Base-by-base conservation (phyloP, 2,329 filamentous ascomycete species). In the Phialocephala sp. region DNA sequence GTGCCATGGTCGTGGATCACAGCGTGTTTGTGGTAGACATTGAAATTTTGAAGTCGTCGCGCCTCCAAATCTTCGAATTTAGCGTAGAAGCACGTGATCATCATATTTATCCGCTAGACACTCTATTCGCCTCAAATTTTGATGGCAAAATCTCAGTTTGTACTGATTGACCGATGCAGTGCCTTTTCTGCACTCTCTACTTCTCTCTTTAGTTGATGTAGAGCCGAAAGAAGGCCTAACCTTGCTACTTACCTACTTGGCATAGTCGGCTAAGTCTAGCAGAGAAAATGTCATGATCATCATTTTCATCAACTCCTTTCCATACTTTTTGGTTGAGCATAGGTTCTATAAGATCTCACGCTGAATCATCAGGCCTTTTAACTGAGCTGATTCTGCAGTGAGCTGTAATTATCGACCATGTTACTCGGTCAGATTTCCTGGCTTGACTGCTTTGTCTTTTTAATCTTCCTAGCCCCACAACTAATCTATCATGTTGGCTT, bases 361-460 rank as follows among this genome's bases (percentile, higher is more conserved):
- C 6, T 2, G 15, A 43, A 43, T 18, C 15, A 2, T 18, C 11
- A 43, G 41, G 15, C 11, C 2, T 15, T n/a, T 50, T 50, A n/a
- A n/a, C n/a, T n/a, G n/a, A n/a, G n/a, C n/a, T n/a, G n/a, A 50
- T 4, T 50, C 45, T 20, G 8, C n/a, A 20, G 18, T 50, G 41
- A n/a, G n/a, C 41, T 18, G 41, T 18, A 8, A 27, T 1, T 22
- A 24, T 50, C 27, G 59, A 61, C 18, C 68, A 93, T 94, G 90
- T 89, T 93, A 66, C 82, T 95, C 50, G 85, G 86, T 41, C 88
- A 90, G 64, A 86, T 95, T 54, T 92, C 89, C 8, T 90, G 90
- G 77, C 76, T 93, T 35, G 92, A 95, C 80, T 93, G 91, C 79
- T 64, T 90, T 36, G 86, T 89, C 65, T 95, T 94, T 74, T 83